phyloP scores from a whole-genome alignment of 1,284 basidiomycete genomes.

The Rhodofomes roseus region DNA sequence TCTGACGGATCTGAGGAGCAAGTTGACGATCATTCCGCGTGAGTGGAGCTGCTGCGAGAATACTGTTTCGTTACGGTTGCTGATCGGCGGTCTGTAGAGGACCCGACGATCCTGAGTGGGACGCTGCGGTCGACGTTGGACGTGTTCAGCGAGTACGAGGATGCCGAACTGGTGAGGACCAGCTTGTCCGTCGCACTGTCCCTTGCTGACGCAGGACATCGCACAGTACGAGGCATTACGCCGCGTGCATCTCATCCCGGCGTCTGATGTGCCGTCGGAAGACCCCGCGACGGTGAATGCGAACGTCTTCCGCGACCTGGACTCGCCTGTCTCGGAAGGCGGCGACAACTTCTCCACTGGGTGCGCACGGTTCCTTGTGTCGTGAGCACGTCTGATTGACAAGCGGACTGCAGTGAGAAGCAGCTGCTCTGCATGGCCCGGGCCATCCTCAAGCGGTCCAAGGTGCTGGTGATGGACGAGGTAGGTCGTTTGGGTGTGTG shows the following conservation, averaged over 20 bases:
- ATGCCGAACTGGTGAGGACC: slow-evolving; percentile 71
- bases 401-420: slow-evolving; percentile 53
- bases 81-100: slow-evolving; percentile 49
- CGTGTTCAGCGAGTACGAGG: slow-evolving; percentile 87
- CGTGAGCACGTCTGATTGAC: not conserved
- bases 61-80: not conserved
- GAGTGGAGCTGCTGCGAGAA: slow-evolving; percentile 19
- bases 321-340: slow-evolving; percentile 80
- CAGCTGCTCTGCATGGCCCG: slow-evolving; percentile 84
- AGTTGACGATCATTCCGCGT: slow-evolving; percentile 92
- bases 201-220: not conserved
- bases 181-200: not conserved
- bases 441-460: slow-evolving; percentile 74
- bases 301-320: slow-evolving; percentile 86
- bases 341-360: slow-evolving; percentile 95
- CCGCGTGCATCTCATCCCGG: slow-evolving; percentile 82
- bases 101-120: slow-evolving; percentile 87
- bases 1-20: slow-evolving; percentile 82
- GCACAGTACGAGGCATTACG: slow-evolving; percentile 80
- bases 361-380: slow-evolving; percentile 34
- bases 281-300: slow-evolving; percentile 60
- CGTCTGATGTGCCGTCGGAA: slow-evolving; percentile 48
- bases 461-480: slow-evolving; percentile 80
- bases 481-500: slow-evolving; percentile 28
- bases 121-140: slow-evolving; percentile 87